Evolutionary conservation across 495 filamentous ascomycete species (phyloP).

Genomic region (Hamigera avellanea): DNA sequence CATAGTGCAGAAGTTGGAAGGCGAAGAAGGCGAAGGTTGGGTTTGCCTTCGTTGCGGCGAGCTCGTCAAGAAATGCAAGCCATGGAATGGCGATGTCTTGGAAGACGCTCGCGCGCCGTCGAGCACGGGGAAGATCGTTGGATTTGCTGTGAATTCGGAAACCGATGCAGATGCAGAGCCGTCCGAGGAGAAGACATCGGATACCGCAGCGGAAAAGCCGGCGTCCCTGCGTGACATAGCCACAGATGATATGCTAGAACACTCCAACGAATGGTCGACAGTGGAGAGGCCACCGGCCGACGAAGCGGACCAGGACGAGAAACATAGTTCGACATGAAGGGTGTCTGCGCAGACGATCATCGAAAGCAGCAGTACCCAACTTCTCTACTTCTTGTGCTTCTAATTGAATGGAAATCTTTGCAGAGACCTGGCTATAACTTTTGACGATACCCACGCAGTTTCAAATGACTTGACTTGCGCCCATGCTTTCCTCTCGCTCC

Average conservation of each 20-base stretch:
- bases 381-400: no score
- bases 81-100: conserved; percentile 85
- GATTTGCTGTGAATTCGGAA: conserved; percentile 48
- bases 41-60: conserved; percentile 85
- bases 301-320: conserved; percentile 1
- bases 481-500: no score
- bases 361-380: not conserved
- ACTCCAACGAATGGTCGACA: conserved; percentile 28
- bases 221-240: conserved; percentile 19
- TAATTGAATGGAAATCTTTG: no score
- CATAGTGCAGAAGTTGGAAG: conserved; percentile 76
- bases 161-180: not conserved
- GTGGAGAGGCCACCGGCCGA: conserved; percentile 17
- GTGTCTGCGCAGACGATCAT: conserved; percentile 1
- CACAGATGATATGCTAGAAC: conserved; percentile 22
- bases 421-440: no score
- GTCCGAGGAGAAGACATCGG: not conserved
- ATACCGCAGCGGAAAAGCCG: conserved; percentile 5
- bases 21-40: conserved; percentile 95
- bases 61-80: conserved; percentile 75
- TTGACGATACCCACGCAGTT: no score
- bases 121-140: conserved; percentile 51
- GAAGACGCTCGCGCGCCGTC: conserved; percentile 39
- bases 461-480: no score
- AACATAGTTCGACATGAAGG: conserved; percentile 1